A percentile compares a stretch with the other conserved stretches of the same genome.
Evolutionary conservation across 805 yeast species (phyloP).

Genomic region (Pichia ethanolica): DNA sequence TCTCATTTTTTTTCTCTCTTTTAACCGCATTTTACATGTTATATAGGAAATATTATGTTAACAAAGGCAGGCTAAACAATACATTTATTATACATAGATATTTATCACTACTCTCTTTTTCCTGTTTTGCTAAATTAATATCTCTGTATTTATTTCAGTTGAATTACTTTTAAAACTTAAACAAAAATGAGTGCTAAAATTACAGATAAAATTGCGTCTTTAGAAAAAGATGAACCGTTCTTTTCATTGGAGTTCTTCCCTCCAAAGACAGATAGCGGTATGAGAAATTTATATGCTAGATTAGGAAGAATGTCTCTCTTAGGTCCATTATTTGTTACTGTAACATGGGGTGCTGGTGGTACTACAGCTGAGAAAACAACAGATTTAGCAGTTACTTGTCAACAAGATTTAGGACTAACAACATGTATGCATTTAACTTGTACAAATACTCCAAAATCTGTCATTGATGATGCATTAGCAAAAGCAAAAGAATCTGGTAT

Average conservation of each 20-base stretch:
- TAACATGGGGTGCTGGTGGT: conserved; percentile 99
- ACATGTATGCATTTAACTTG: conserved; percentile 94
- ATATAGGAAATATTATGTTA: no score
- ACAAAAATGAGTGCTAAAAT: conserved; percentile 28
- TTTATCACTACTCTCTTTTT: no score
- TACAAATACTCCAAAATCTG: conserved; percentile 74
- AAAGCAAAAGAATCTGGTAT: conserved; percentile 74
- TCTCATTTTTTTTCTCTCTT: no score
- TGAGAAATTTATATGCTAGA: conserved; percentile 76
- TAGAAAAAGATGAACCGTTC: conserved; percentile 43
- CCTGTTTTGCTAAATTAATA: no score
- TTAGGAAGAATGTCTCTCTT: conserved; percentile 81
- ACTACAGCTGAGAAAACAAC: conserved; percentile 82
- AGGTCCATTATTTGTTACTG: conserved; percentile 83
- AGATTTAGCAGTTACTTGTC: conserved; percentile 73
- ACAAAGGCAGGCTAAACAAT: no score
- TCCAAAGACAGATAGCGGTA: conserved; percentile 87
- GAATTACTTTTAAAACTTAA: no score
- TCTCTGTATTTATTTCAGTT: no score
- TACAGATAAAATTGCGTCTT: conserved; percentile 43
- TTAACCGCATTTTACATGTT: no score
- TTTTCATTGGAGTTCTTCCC: conserved; percentile 95
- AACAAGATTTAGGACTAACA: conserved; percentile 68
- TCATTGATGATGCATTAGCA: conserved; percentile 72
- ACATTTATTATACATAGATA: no score